Evolutionary conservation across 140 eudicot genomes (phyloP).

Genomic region (Stevia rebaudiana): DNA sequence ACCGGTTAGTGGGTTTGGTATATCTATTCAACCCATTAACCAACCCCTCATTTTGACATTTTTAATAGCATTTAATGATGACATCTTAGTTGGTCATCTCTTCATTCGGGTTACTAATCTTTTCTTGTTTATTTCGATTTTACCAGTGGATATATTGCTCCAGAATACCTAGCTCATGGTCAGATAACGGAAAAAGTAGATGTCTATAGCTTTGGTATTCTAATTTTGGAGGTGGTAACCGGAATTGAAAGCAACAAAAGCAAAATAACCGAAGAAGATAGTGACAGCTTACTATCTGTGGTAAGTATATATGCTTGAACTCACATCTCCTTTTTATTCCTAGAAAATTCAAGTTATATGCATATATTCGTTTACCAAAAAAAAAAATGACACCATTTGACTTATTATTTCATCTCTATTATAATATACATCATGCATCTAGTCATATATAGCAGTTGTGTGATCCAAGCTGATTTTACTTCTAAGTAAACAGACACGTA

Average conservation of each 20-base stretch:
- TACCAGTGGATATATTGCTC: conserved; percentile 87
- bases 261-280: conserved; percentile 44
- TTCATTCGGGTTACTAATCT: not conserved
- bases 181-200: conserved; percentile 79
- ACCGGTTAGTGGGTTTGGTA: too few species aligned
- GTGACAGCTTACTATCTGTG: conserved; percentile 52
- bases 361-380: not conserved
- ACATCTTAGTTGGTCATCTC: not conserved
- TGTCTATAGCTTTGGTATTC: conserved; percentile 84
- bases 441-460: not conserved
- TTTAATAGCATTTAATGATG: not conserved
- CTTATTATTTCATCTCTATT: not conserved
- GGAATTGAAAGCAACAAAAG: conserved; percentile 64
- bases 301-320: conserved; percentile 37
- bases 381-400: not conserved
- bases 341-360: not conserved
- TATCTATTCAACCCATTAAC: not conserved
- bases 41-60: not conserved
- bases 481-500: too few species aligned
- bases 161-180: conserved; percentile 91
- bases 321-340: not conserved
- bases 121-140: not conserved
- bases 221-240: conserved; percentile 63
- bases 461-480: too few species aligned
- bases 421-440: not conserved